Evolutionary conservation across 1,284 basidiomycete species (phyloP), one percentile per base, ranked within the genome.

Genomic region (Ceratobasidium sp.): DNA sequence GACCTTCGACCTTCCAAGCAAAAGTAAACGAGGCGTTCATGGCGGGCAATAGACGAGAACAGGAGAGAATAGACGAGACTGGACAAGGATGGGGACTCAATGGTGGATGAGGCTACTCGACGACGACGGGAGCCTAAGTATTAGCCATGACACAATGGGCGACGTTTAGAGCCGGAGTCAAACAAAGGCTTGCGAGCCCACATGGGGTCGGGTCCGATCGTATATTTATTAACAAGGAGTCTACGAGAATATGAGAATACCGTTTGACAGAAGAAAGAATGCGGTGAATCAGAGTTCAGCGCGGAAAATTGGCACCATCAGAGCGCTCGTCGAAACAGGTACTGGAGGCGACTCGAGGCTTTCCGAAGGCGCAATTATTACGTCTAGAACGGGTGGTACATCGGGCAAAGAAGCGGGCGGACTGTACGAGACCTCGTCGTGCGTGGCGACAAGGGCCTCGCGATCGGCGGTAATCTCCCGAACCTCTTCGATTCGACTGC

Each of bases 401-500:
- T 52, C 50, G 20, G 50, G 20, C 50, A n/a, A n/a, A n/a, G 50
- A 13, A 52, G 50, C 50, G 17, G 50, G 15, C 20, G 50, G 50
- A 52, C 15, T 17, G 20, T 13, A 20, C 12, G 20, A 13, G 50
- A 52, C 20, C 50, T 52, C 50, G 50, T n/a, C 50, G 12, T 13
- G 20, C 50, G 6, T 52, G 50, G n/a, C n/a, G 50, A 52, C 20
- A n/a, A 52, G 50, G 50, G 15, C 50, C 50, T 52, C 50, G 20
- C 6, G 50, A n/a, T 52, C 50, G 13, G 17, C 20, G 50, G 15
- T 17, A 17, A 52, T 52, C n/a, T 20, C 96, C 75, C 92, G 91
- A 67, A 90, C 90, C 56, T 92, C 91, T 79, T 89, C 89, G 80
- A 98, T 87, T 81, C 97, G 97, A 82, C 94, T 94, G 81, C 96